Conservation (phyloP, 495 filamentous ascomycete species). For the Aspergillus bridgeri region DNA sequence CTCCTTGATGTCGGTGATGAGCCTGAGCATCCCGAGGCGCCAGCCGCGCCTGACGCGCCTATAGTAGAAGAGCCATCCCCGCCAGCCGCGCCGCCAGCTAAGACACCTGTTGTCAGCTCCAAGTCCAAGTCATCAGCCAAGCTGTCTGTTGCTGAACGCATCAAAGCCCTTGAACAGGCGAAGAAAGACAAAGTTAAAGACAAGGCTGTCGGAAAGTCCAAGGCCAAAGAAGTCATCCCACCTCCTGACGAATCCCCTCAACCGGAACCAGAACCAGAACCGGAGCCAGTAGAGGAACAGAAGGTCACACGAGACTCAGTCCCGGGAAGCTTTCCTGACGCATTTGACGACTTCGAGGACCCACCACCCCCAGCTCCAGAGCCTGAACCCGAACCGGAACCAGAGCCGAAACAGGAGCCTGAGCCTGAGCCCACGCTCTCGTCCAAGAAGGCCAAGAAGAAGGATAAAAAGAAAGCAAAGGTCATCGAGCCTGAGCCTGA, state of each 20-base stretch:
- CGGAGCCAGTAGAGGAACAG: conserved; percentile 23
- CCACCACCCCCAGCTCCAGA: conserved; percentile 12
- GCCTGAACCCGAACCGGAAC: conserved; percentile 14
- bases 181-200: conserved; percentile 41
- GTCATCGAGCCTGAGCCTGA: conserved; percentile 19
- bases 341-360: conserved; percentile 23
- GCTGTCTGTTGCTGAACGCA: conserved; percentile 45
- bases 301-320: conserved; percentile 31
- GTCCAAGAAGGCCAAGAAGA: conserved; percentile 20
- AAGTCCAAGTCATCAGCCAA: conserved; percentile 43
- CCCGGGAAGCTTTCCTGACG: conserved; percentile 41
- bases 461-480: conserved; percentile 26
- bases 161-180: conserved; percentile 44
- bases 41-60: conserved; percentile 29
- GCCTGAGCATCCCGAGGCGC: conserved; percentile 22
- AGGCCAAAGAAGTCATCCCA: conserved; percentile 21
- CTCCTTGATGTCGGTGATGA: conserved; percentile 35
- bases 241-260: conserved; percentile 20
- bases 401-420: conserved; percentile 11
- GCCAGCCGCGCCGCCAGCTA: conserved; percentile 31
- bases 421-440: conserved; percentile 3
- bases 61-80: conserved; percentile 36
- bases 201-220: conserved; percentile 27
- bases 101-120: conserved; percentile 26
- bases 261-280: conserved; percentile 17